These are phyloP conservation scores for Centrapalus pauciflorus DNA, from an alignment of 129 eudicot genomes.

Conservation along the genomic window DNA sequence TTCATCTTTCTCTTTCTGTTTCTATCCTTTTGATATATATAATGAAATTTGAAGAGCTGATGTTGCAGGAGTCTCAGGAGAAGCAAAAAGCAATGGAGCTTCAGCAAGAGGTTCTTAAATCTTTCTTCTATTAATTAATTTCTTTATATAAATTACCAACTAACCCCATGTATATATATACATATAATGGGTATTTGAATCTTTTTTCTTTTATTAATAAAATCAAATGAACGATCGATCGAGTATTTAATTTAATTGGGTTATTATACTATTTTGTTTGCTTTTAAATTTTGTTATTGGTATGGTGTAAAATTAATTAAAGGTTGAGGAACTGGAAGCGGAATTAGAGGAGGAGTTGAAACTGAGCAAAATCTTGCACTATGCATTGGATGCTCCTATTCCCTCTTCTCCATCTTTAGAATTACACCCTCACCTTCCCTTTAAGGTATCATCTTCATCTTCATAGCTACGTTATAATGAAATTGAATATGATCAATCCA, in stretches of 20 bases:
- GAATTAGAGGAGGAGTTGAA: slow-evolving; percentile 70
- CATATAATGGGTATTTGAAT: too few species aligned
- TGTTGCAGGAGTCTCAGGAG: slow-evolving; percentile 68
- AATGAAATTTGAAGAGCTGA: slow-evolving; percentile 91
- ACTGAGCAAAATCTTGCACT: slow-evolving; percentile 49
- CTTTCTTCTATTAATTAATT: background rate
- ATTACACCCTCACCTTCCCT: slow-evolving; percentile 53
- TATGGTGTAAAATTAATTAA: slow-evolving; percentile 17
- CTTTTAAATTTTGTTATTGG: background rate
- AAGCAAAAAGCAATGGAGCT: slow-evolving; percentile 47
- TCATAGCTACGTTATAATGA: background rate
- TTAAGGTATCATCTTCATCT: slow-evolving; percentile 43
- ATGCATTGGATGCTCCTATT: slow-evolving; percentile 59
- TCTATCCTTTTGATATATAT: background rate
- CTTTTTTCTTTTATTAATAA: background rate
- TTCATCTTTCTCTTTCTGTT: slow-evolving; percentile 12
- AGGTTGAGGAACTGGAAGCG: slow-evolving; percentile 69
- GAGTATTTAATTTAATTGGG: too few species aligned
- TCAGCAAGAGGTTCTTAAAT: slow-evolving; percentile 48
- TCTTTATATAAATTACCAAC: background rate
- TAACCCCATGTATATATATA: too few species aligned
- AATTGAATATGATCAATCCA: too few species aligned
- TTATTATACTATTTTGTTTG: background rate
- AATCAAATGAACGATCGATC: too few species aligned
- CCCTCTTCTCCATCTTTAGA: slow-evolving; percentile 56